Conservation (phyloP, 169 alveolate genomes). For the Cryptosporidium sp. region DNA sequence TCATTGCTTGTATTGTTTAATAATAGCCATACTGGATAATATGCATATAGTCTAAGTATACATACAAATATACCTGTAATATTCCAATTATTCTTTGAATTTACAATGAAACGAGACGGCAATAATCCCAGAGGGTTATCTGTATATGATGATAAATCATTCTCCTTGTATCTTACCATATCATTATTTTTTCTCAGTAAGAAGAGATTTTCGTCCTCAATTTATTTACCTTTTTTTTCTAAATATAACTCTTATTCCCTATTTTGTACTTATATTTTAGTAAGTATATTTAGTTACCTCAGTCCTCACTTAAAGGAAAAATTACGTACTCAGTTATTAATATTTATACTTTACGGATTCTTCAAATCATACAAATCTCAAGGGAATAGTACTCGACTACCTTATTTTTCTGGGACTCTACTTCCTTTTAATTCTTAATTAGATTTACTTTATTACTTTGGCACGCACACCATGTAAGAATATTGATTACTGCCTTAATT, state of each 20-base stretch:
- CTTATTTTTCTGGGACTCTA: not conserved
- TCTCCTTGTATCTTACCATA: conserved; percentile 68
- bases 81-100: conserved; percentile 35
- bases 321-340: not conserved
- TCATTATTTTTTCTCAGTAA: conserved; percentile 7
- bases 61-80: conserved; percentile 67
- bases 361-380: not conserved
- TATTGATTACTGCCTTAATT: not conserved
- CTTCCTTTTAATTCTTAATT: not conserved
- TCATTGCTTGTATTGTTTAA: conserved; percentile 47
- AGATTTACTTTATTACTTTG: not conserved
- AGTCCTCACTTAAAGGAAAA: not conserved
- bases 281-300: not conserved
- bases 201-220: not conserved
- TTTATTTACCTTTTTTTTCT: not conserved
- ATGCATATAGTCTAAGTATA: conserved; percentile 33
- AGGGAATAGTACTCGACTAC: not conserved
- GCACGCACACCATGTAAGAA: not conserved
- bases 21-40: conserved; percentile 69
- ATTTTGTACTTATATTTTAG: not conserved
- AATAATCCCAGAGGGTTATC: conserved; percentile 69
- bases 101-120: conserved; percentile 73
- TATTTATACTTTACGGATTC: not conserved
- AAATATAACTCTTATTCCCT: not conserved
- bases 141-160: conserved; percentile 41